Percentiles rank a stretch among this genome's conserved stretches.
Evolutionary conservation across 352 stramenopile genomes (phyloP).

Genomic region (Blastocystis sp.): DNA sequence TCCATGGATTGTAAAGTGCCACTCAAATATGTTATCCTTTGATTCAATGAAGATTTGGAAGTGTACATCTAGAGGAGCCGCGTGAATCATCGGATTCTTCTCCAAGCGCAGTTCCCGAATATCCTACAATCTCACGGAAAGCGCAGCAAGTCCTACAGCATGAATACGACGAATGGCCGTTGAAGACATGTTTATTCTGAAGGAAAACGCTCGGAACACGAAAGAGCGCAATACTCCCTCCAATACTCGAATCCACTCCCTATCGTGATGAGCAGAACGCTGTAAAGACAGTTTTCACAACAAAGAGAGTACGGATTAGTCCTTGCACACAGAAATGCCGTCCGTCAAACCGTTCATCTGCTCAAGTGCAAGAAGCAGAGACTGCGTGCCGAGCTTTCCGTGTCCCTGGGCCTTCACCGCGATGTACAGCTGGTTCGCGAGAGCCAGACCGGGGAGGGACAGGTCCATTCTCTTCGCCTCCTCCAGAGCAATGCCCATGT

Average conservation of each 20-base stretch:
- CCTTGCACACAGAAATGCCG: conserved; percentile 63
- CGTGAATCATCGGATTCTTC: conserved; percentile 65
- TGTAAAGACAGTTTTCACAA: no score
- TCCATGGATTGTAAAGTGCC: conserved; percentile 73
- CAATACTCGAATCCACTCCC: no score
- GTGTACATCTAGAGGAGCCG: conserved; percentile 14
- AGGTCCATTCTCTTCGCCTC: conserved; percentile 82
- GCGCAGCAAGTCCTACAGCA: background rate
- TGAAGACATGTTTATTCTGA: conserved; percentile 18
- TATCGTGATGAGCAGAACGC: no score
- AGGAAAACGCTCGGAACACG: no score
- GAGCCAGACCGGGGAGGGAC: conserved; percentile 79
- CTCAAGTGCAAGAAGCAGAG: conserved; percentile 82
- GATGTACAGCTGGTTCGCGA: conserved; percentile 83
- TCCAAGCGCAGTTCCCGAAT: conserved; percentile 39
- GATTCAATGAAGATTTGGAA: background rate
- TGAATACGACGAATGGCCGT: conserved; percentile 54
- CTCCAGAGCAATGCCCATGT: conserved; percentile 84
- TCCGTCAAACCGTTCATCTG: conserved; percentile 78
- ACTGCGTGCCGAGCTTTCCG: conserved; percentile 78
- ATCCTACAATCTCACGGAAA: conserved; percentile 34
- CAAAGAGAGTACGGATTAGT: background rate
- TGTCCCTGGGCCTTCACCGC: conserved; percentile 80
- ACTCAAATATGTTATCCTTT: conserved; percentile 73
- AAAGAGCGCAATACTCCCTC: no score